Evolutionary conservation across 2,329 filamentous ascomycete genomes (phyloP), one percentile per base, ranked within the genome.

Genomic region (Metarhizium rileyi): DNA sequence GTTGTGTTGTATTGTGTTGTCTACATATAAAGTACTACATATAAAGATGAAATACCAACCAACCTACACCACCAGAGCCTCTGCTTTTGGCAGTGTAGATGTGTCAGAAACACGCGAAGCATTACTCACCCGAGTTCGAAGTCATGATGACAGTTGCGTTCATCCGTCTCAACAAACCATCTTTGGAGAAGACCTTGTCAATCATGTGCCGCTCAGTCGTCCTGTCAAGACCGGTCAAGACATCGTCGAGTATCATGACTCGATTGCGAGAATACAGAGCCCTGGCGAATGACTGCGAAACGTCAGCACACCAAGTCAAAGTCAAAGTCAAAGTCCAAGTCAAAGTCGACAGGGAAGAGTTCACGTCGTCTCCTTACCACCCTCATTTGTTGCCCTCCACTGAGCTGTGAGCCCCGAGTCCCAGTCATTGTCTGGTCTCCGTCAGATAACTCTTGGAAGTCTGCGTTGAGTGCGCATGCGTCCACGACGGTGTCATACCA

Each of bases 141-240:
- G 41, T 20, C 41, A 44, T 26, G 16, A 44, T 26, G 23, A 27
- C 41, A 18, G 41, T 44, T 1, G 52, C 41, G 3, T 52, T 50
- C 14, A 56, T 48, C 10, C 50, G 51, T 36, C 49, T 53, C 5
- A 65, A 49, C 5, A 70, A 45, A 0, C 67, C 65, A 22, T 57
- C 57, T 2, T 36, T 30, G 1, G 64, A 60, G 47, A 72, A 67
- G 0, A 71, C 63, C 1, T 57, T 56, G 0, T 59, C 53, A 33
- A 70, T 66, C 0, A 71, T 66, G 6, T 62, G 59, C 26, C 64
- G 56, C 43, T 70, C 66, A 0, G 69, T 71, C 9, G 65, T 57
- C 5, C 61, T 55, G 46, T 70, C 67, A 3, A 69, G 58, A 2
- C 64, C 65, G 2, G 62, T 65, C 18, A 67, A 55, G 6, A 64